Percentiles rank a stretch among this genome's conserved stretches.
phyloP scores from a whole-genome alignment of 2,329 filamentous ascomycete genomes.

The Arthroderma sp. region DNA sequence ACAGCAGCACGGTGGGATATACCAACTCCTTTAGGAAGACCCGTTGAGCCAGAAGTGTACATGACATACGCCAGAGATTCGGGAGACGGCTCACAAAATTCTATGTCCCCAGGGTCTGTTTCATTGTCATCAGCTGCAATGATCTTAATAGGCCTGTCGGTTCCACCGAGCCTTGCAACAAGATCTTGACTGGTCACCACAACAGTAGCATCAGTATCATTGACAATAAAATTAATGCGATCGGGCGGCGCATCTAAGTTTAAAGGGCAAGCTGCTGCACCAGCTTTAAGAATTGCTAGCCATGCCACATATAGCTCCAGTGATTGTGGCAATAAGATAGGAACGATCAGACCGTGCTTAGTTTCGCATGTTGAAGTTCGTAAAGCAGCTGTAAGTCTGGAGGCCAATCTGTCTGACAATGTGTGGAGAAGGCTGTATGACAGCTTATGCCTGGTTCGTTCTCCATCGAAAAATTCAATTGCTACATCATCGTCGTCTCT shows the following conservation, averaged over 20 bases:
- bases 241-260: conserved; percentile 65
- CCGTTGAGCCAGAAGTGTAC: conserved; percentile 87
- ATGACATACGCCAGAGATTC: conserved; percentile 64
- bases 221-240: conserved; percentile 63
- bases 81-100: neutral
- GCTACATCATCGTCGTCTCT: conserved; percentile 33
- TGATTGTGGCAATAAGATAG: conserved; percentile 64
- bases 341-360: conserved; percentile 41
- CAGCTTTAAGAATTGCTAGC: conserved; percentile 65
- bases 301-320: conserved; percentile 64
- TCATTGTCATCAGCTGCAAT: conserved; percentile 29
- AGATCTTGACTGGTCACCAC: conserved; percentile 46
- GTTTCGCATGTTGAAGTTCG: conserved; percentile 10
- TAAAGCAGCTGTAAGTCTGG: conserved; percentile 29
- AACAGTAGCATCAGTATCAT: conserved; percentile 59
- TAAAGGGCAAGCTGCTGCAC: conserved; percentile 75
- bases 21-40: conserved; percentile 73
- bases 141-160: conserved; percentile 14
- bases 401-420: conserved; percentile 44
- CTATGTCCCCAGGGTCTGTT: neutral
- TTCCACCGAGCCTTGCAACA: conserved; percentile 12
- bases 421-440: conserved; percentile 52
- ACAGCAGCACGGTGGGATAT: conserved; percentile 68
- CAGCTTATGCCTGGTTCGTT: conserved; percentile 35
- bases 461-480: conserved; percentile 48